phyloP scores from a whole-genome alignment of 306 rosid species.

The Clitoria ternatea region DNA sequence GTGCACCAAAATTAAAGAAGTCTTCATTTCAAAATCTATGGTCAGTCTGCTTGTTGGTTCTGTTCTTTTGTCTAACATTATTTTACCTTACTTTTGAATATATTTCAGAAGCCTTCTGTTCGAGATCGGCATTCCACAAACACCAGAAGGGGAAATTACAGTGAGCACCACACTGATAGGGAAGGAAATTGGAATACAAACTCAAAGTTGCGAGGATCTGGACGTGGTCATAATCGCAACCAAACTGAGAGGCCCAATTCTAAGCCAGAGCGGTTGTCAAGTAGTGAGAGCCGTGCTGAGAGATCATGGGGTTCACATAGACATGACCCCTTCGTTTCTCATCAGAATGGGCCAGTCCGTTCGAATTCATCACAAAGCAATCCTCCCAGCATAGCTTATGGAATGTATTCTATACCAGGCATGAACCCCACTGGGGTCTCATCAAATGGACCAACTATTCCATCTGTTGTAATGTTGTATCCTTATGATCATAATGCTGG shows the following conservation, averaged over 20 bases:
- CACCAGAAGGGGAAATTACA: constrained; percentile 73
- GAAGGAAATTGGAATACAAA: constrained; percentile 83
- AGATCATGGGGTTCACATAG: constrained; percentile 82
- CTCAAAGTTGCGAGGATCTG: constrained; percentile 65
- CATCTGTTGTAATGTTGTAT: constrained; percentile 83
- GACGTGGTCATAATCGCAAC: constrained; percentile 65
- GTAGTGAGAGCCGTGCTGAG: constrained; percentile 67
- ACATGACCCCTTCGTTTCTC: constrained; percentile 47
- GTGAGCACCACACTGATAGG: constrained; percentile 76
- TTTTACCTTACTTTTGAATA: constrained; percentile 1
- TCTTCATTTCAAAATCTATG: constrained; percentile 6
- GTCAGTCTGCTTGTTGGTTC: neutral
- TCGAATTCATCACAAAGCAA: constrained; percentile 48
- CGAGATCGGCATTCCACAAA: constrained; percentile 72
- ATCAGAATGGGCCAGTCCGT: constrained; percentile 83
- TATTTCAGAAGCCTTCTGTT: constrained; percentile 65
- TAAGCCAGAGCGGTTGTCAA: constrained; percentile 59
- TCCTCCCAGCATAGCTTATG: constrained; percentile 62
- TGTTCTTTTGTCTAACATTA: neutral
- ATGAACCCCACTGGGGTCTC: constrained; percentile 66
- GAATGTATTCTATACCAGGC: constrained; percentile 70
- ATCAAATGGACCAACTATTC: constrained; percentile 72
- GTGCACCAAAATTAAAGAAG: neutral
- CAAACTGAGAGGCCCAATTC: constrained; percentile 65
- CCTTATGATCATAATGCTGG: constrained; percentile 69